phyloP scores from a whole-genome alignment of 2,329 filamentous ascomycete genomes.

The Botrytis paeoniae region DNA sequence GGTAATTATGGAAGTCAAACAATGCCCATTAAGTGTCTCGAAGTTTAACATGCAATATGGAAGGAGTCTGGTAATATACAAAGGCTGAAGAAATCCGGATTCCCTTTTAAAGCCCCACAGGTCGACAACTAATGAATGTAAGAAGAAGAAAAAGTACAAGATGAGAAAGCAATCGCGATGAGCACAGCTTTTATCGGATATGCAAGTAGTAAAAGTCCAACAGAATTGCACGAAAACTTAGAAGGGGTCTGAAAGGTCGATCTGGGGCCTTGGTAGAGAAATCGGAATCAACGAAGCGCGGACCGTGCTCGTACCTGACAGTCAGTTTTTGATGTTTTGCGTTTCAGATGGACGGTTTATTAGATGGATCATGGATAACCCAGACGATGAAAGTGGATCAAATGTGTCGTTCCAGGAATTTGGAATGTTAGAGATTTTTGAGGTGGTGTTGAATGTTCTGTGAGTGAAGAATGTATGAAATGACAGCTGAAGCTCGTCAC shows the following conservation, averaged over 20 bases:
- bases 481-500: not conserved
- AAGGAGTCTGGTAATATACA: not conserved
- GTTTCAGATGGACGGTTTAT: slow-evolving; percentile 1
- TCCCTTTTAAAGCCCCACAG: not conserved
- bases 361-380: not conserved
- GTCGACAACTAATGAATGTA: not conserved
- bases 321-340: not conserved
- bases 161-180: slow-evolving; percentile 1
- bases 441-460: not conserved
- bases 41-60: not conserved
- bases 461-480: not conserved
- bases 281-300: slow-evolving; percentile 1
- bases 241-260: slow-evolving; percentile 1
- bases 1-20: not conserved
- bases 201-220: not conserved
- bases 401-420: not conserved
- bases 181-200: slow-evolving; percentile 7
- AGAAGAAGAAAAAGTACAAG: not conserved
- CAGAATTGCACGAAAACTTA: not conserved
- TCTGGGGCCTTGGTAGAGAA: not conserved
- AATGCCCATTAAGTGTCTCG: not conserved
- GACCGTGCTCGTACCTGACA: not conserved
- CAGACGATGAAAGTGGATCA: not conserved
- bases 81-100: not conserved
- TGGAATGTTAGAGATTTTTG: not conserved